Evolutionary conservation across 2,329 filamentous ascomycete genomes (phyloP), one percentile per base, ranked within the genome.

Genomic region (Eurotiales sp.): DNA sequence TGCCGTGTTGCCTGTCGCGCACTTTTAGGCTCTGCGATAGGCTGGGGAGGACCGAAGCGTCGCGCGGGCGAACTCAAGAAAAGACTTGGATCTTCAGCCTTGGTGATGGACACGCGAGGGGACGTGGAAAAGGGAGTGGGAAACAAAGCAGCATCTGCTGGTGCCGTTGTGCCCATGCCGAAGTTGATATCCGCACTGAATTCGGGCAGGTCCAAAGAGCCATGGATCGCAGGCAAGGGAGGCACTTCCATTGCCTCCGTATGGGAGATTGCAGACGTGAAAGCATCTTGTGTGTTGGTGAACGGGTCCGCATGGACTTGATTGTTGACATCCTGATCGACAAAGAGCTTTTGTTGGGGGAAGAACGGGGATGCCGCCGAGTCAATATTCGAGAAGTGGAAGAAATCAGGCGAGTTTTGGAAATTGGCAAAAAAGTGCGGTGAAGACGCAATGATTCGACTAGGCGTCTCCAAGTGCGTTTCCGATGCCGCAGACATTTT

Each of bases 371-470:
- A 80, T 8, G 78, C 76, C 45, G 77, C 73, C 8, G 79, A 74
- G 21, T 76, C 78, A n/a, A 75, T 64, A 34, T 75, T 72, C 21
- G 70, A 69, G 55, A 79, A 73, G 37, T 77, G 76, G 56, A 82
- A 78, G 53, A 81, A 68, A 53, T 82, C 78, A 5, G 80, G 80
- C 2, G 81, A 82, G 55, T 80, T 80, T 48, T 81, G 80, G 23
- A 83, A 64, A 51, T 73, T 75, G 4, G 73, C 70, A 59, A 79
- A 80, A 21, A 81, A 72, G 56, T 69, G 64, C 10, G 75, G 73
- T 2, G 74, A 77, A 8, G 66, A 64, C 6, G 71, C 71, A 51
- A 76, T 61, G 12, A 74, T 59, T 51, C 73, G 66, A 56, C 71
- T 74, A 3, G 73, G 72, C 4, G 72, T 74, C 55, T 75, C 72